phyloP scores from a whole-genome alignment of 2,329 filamentous ascomycete species.

The Aspergillus oerlinghausenensis region DNA sequence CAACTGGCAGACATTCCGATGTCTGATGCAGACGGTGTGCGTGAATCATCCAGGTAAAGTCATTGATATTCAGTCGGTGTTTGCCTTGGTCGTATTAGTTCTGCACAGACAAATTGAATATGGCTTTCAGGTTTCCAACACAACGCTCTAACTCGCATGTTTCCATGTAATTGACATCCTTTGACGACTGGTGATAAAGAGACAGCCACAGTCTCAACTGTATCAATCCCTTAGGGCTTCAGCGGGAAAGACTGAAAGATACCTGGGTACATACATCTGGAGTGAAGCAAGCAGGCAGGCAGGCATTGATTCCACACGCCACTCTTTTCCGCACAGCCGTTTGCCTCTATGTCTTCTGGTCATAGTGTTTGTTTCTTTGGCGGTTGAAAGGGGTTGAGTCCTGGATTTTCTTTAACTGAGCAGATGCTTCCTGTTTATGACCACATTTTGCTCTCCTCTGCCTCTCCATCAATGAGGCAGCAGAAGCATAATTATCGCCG shows the following conservation, averaged over 20 bases:
- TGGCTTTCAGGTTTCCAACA: no score
- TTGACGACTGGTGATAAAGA: neutral
- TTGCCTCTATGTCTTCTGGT: neutral
- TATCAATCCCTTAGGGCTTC: neutral
- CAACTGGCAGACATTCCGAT: no score
- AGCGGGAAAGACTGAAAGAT: neutral
- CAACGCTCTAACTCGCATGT: neutral
- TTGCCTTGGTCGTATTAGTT: no score
- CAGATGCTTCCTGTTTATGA: neutral
- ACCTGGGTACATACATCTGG: neutral
- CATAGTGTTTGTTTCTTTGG: neutral
- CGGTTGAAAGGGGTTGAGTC: neutral
- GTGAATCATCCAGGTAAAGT: no score
- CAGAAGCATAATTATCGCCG: neutral
- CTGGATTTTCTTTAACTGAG: neutral
- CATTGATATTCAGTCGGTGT: no score
- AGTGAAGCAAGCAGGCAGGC: neutral
- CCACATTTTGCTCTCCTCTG: neutral
- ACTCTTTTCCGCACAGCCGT: no score
- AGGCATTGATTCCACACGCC: neutral
- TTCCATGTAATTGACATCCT: neutral
- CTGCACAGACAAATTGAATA: no score
- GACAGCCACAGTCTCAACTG: no score
- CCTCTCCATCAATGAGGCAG: neutral
- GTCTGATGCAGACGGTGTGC: no score